These are phyloP conservation scores for Podila epicladia DNA, from an alignment of 192 early-diverging fungal genomes.

Conservation along the genomic window DNA sequence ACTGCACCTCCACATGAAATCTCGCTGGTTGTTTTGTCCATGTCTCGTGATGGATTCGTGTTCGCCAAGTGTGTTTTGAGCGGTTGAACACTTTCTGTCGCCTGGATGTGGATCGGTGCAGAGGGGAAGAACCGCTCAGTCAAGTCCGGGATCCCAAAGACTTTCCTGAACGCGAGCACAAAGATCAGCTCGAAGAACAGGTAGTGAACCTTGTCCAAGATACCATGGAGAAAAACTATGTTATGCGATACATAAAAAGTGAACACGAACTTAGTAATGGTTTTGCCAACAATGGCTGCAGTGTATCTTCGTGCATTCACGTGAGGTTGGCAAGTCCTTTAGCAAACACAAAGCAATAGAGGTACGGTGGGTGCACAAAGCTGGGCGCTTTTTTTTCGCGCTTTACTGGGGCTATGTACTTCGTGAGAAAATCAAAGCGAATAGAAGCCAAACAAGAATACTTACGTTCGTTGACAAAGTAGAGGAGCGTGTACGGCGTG, in stretches of 20 bases:
- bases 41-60: neutral
- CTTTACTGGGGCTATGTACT: too few relatives aligned
- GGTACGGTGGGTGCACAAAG: too few relatives aligned
- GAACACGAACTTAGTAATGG: neutral
- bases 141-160: slow-evolving; percentile 46
- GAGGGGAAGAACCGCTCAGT: slow-evolving; percentile 30
- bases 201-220: slow-evolving; percentile 40
- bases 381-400: too few relatives aligned
- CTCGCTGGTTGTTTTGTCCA: neutral
- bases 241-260: neutral
- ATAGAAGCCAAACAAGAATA: neutral
- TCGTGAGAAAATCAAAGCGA: neutral
- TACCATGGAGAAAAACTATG: slow-evolving; percentile 34
- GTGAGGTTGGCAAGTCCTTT: too few relatives aligned
- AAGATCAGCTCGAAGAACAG: slow-evolving; percentile 48
- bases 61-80: slow-evolving; percentile 30
- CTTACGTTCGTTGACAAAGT: slow-evolving; percentile 36
- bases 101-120: slow-evolving; percentile 7
- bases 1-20: neutral
- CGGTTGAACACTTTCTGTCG: slow-evolving; percentile 24
- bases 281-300: too few relatives aligned
- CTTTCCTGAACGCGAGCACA: slow-evolving; percentile 38
- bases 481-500: slow-evolving; percentile 43
- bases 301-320: too few relatives aligned
- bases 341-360: too few relatives aligned